These are phyloP conservation scores for Dillenia turbinata DNA, from an alignment of 164 flowering plant genomes.

Conservation along the genomic window DNA sequence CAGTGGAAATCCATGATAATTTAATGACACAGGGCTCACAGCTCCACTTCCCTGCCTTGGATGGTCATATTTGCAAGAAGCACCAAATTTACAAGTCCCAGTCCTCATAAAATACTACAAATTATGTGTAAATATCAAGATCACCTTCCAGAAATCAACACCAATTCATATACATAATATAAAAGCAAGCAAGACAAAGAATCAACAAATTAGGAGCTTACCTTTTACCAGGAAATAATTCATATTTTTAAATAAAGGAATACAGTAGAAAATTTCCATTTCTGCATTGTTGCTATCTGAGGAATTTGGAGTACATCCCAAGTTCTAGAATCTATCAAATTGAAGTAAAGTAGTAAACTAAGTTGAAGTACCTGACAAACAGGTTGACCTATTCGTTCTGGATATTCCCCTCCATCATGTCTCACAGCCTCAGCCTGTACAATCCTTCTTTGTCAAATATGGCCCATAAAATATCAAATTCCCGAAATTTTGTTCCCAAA, in stretches of 20 bases:
- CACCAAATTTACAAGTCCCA: conserved; percentile 88
- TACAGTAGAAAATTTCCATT: too few relatives aligned
- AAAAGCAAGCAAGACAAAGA: neutral
- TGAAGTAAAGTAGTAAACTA: neutral
- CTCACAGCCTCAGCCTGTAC: conserved; percentile 54
- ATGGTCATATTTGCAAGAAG: conserved; percentile 95
- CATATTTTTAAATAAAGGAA: too few relatives aligned
- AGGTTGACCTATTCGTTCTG: conserved; percentile 85
- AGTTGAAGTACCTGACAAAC: conserved; percentile 67
- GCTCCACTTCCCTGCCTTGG: conserved; percentile 70
- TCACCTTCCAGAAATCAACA: neutral
- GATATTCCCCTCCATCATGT: conserved; percentile 58
- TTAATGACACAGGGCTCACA: conserved; percentile 45
- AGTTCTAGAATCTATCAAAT: too few relatives aligned
- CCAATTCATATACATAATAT: neutral
- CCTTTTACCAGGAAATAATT: too few relatives aligned
- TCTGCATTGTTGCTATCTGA: too few relatives aligned
- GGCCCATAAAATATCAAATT: neutral
- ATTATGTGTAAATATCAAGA: neutral
- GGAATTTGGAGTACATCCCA: too few relatives aligned
- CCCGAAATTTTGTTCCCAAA: too few relatives aligned
- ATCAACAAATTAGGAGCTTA: neutral
- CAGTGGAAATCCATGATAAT: conserved; percentile 77
- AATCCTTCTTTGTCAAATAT: neutral
- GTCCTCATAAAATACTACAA: conserved; percentile 85